Percentiles rank a stretch among this genome's conserved stretches.
phyloP scores from a whole-genome alignment of 73 alveolate genomes.

The Stentor coeruleus region DNA sequence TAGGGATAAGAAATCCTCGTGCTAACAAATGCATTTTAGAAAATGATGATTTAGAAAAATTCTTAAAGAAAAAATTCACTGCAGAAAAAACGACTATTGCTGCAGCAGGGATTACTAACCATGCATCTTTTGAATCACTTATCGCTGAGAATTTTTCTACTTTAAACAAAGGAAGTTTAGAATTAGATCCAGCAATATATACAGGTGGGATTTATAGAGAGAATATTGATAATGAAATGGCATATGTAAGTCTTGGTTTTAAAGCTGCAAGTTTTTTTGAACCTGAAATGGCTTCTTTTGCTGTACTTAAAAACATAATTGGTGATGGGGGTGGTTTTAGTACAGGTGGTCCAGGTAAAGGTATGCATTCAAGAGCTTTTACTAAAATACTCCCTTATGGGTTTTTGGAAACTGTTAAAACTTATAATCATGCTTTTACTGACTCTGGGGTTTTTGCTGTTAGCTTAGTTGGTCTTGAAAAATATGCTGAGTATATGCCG shows the following conservation, averaged over 20 bases:
- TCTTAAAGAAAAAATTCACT: no score
- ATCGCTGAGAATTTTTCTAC: conserved; percentile 38
- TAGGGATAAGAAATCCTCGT: background rate
- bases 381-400: conserved; percentile 27
- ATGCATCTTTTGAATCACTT: conserved; percentile 40
- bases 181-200: conserved; percentile 31
- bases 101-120: conserved; percentile 55
- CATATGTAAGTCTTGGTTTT: conserved; percentile 48
- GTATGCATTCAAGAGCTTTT: conserved; percentile 73
- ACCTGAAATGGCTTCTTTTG: conserved; percentile 36
- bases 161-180: conserved; percentile 29
- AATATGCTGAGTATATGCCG: background rate
- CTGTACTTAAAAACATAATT: conserved; percentile 43
- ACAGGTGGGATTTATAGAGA: conserved; percentile 48
- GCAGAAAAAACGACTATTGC: conserved; percentile 45
- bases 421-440: background rate
- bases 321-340: conserved; percentile 55
- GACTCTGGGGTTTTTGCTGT: conserved; percentile 2
- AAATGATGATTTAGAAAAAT: no score
- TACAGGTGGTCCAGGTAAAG: conserved; percentile 84
- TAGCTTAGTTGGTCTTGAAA: background rate
- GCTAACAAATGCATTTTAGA: no score
- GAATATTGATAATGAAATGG: conserved; percentile 32
- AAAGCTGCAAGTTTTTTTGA: conserved; percentile 44
- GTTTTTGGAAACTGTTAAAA: background rate